A percentile compares a stretch with the other conserved stretches of the same genome.
phyloP scores from a whole-genome alignment of 192 early-diverging fungal species.

The Coemansia sp. region DNA sequence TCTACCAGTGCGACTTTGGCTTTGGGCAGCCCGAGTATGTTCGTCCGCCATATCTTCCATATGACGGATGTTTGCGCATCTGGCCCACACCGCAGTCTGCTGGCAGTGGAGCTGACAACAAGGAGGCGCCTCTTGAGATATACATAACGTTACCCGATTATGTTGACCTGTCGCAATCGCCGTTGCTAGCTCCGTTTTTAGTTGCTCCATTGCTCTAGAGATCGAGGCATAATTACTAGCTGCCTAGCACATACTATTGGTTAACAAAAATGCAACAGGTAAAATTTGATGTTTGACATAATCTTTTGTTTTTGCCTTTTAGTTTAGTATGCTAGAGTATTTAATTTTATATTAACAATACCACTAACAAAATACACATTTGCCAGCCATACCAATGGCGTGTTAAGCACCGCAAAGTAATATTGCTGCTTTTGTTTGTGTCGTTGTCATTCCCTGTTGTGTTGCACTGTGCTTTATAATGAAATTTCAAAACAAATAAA shows the following conservation, averaged over 20 bases:
- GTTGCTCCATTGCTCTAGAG: background rate
- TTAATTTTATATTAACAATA: too few relatives aligned
- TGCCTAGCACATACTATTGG: too few relatives aligned
- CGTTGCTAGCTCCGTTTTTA: conserved; percentile 19
- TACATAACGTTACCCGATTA: conserved; percentile 40
- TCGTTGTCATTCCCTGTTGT: too few relatives aligned
- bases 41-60: conserved; percentile 43
- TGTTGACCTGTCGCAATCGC: conserved; percentile 26
- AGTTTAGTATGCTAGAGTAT: background rate
- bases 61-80: conserved; percentile 46
- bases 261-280: too few relatives aligned
- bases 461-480: too few relatives aligned
- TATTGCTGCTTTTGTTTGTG: too few relatives aligned
- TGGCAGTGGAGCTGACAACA: background rate
- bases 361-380: too few relatives aligned
- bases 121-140: conserved; percentile 26
- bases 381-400: too few relatives aligned
- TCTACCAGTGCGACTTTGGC: conserved; percentile 43
- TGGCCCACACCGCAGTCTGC: conserved; percentile 34
- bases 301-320: background rate
- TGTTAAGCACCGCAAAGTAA: too few relatives aligned
- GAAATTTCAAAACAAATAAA: too few relatives aligned
- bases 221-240: background rate
- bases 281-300: too few relatives aligned
- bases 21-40: conserved; percentile 41